These are phyloP conservation scores for Beta lomatogona DNA, from an alignment of 179 eudicot genomes.

Conservation along the genomic window DNA sequence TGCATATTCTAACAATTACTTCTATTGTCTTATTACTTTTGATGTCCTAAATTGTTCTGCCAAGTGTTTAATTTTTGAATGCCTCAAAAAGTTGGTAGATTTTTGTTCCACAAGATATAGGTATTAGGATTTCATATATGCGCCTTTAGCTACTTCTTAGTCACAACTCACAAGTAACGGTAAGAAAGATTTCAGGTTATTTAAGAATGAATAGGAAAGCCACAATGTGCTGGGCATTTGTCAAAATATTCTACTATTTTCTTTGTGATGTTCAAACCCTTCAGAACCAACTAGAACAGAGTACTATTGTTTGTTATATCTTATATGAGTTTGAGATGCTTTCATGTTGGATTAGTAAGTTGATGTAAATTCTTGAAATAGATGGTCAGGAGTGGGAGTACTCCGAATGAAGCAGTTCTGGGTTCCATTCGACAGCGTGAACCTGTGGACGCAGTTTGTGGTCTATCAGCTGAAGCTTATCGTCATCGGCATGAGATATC, in stretches of 20 bases:
- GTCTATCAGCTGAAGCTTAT: conserved; percentile 70
- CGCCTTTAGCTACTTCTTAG: neutral
- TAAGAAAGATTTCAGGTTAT: neutral
- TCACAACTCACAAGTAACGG: neutral
- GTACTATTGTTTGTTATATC: neutral
- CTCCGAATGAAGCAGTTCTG: conserved; percentile 43
- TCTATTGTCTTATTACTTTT: neutral
- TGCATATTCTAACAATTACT: neutral
- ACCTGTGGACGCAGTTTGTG: conserved; percentile 41
- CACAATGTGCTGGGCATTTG: neutral
- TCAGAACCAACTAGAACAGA: no score
- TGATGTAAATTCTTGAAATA: conserved; percentile 19
- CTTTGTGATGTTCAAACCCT: neutral
- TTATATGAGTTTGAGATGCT: neutral
- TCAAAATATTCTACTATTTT: neutral
- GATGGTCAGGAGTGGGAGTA: conserved; percentile 47
- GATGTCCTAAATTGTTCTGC: neutral
- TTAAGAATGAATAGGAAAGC: neutral
- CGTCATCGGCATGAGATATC: conserved; percentile 80
- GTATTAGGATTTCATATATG: neutral
- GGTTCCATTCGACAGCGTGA: conserved; percentile 39
- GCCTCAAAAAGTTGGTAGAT: neutral
- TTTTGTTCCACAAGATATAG: no score
- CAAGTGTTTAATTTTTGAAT: neutral
- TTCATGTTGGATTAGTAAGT: neutral